Evolutionary conservation across 208 protist genomes (phyloP), one percentile per base, ranked within the genome.

Genomic region (Leishmania mexicana): DNA sequence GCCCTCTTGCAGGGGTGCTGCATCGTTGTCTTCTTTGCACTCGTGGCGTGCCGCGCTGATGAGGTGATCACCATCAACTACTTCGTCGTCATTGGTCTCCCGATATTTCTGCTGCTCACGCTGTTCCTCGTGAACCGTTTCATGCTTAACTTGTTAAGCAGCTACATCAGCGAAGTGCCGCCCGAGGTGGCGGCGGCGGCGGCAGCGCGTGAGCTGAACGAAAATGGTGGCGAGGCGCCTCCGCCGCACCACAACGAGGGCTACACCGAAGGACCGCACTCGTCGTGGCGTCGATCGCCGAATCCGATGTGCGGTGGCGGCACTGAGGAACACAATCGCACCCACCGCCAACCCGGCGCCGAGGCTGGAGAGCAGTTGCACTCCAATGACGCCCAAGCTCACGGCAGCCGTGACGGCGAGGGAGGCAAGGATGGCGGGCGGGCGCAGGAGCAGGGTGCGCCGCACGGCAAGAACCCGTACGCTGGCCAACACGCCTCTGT

Each of bases 41-140:
- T 96, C 28, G 88, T 94, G 42, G 89, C 90, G 2, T 94, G 89
- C 79, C 91, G 93, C 54, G 90, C 91, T 1, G 93, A 96, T 72
- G 85, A 88, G 58, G 77, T 82, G 15, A 95, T 96, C 58, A 91
- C 81, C 13, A 90, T 74, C 38, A 90, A 94, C 87, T 96, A 92
- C 81, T 95, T 93, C 76, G 60, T 95, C 28, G 84, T 94, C 45
- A 80, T 96, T 13, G 90, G 87, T 8, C 24, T 95, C 4, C 93
- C 93, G 0, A 84, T 88, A 60, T 95, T 87, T 76, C 78, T 90
- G 1, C 72, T 67, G 28, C 73, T 73, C n/a, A 81, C 76, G 31
- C 78, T 89, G 45, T n/a, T 88, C 38, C 42, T 92, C 64, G 60
- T 94, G 15, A 86, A 93, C 47, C 31, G 75, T 42, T 68, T 87